These are phyloP conservation scores for Dendrobium huoshanense DNA, from an alignment of 106 monocot species.

Conservation along the genomic window DNA sequence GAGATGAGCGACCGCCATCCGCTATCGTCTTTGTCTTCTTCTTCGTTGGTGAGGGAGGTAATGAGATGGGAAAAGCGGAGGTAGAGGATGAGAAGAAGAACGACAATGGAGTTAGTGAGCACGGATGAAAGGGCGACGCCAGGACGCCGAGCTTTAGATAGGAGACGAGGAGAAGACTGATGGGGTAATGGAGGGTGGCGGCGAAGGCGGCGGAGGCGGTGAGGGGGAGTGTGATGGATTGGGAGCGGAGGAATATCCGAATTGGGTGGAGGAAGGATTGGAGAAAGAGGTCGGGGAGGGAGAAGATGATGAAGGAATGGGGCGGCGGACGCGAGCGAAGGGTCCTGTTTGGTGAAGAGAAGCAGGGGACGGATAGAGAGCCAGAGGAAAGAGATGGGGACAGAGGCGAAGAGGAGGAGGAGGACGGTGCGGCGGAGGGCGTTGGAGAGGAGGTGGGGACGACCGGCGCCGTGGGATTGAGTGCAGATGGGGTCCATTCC, in stretches of 20 bases:
- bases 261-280: constrained; percentile 73
- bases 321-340: constrained; percentile 37
- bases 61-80: constrained; percentile 43
- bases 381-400: constrained; percentile 59
- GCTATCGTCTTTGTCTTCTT: constrained; percentile 21
- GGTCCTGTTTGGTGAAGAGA: constrained; percentile 56
- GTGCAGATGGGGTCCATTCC: constrained; percentile 90
- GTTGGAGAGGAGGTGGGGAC: constrained; percentile 40
- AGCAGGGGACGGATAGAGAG: constrained; percentile 38
- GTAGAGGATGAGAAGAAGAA: constrained; percentile 46
- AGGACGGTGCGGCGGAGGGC: constrained; percentile 54
- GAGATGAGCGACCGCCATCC: constrained; percentile 51
- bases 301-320: constrained; percentile 50
- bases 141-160: constrained; percentile 45
- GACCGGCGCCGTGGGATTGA: constrained; percentile 64
- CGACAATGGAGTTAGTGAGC: constrained; percentile 52
- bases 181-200: constrained; percentile 52
- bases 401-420: constrained; percentile 33
- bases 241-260: constrained; percentile 67
- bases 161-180: constrained; percentile 66
- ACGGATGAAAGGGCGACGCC: constrained; percentile 67
- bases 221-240: constrained; percentile 67
- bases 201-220: constrained; percentile 50
- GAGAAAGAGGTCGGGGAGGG: constrained; percentile 64
- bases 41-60: constrained; percentile 23